Conservation (phyloP, 371 early-diverging fungal genomes). For the Saksenaea vasiformis region DNA sequence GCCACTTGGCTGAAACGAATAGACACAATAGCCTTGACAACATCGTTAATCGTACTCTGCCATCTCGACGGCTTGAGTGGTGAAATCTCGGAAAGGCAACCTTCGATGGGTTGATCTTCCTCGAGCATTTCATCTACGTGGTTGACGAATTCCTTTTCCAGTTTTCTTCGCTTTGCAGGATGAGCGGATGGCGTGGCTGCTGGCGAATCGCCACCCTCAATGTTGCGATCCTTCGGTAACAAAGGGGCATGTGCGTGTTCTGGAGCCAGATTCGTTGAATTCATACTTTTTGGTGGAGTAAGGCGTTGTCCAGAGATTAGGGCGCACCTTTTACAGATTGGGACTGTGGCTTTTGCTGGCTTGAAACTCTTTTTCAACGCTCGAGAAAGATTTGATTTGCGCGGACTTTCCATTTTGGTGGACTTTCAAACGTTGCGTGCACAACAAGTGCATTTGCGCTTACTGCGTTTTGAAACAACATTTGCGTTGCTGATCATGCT, state of each 20-base stretch:
- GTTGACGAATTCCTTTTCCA: constrained; percentile 12
- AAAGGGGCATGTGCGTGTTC: constrained; percentile 11
- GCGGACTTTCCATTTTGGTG: no score
- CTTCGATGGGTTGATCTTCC: constrained; percentile 11
- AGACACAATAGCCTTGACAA: constrained; percentile 78
- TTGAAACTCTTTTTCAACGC: no score
- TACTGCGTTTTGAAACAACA: no score
- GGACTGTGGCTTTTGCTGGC: neutral
- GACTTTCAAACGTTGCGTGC: no score
- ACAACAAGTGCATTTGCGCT: no score
- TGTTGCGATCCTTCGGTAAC: constrained; percentile 36
- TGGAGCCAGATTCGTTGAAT: constrained; percentile 6
- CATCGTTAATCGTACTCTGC: constrained; percentile 68
- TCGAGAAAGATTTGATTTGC: no score
- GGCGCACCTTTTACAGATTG: neutral
- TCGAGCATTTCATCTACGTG: constrained; percentile 13
- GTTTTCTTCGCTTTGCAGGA: constrained; percentile 40
- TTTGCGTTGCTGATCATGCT: no score
- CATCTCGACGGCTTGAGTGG: constrained; percentile 46
- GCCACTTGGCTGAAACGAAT: constrained; percentile 75
- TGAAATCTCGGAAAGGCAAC: constrained; percentile 12
- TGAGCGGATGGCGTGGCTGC: constrained; percentile 22
- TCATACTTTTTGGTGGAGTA: neutral
- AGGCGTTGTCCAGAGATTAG: neutral
- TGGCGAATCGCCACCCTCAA: constrained; percentile 48